Evolutionary conservation across 192 early-diverging fungal species (phyloP).

Genomic region (Coemansia sp.): DNA sequence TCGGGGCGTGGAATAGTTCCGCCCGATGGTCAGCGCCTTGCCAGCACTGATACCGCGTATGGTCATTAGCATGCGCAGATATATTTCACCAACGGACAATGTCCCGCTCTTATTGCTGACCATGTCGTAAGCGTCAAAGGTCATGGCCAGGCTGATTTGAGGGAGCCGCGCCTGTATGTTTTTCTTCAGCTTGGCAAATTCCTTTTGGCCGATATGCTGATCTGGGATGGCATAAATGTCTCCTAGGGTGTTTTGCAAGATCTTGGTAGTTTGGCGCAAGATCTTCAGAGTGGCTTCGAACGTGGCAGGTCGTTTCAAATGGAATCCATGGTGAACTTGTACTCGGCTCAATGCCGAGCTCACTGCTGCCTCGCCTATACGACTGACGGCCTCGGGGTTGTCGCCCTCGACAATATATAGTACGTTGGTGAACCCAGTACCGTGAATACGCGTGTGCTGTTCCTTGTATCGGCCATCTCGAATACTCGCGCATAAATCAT

Average conservation of each 20-base stretch:
- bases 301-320: constrained; percentile 72
- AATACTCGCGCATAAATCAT: constrained; percentile 89
- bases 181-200: constrained; percentile 59
- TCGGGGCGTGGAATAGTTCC: constrained; percentile 68
- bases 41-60: constrained; percentile 82
- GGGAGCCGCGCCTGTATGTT: constrained; percentile 39
- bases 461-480: constrained; percentile 92
- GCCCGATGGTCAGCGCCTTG: constrained; percentile 77
- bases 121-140: constrained; percentile 64
- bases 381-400: constrained; percentile 62
- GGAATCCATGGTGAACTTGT: constrained; percentile 82
- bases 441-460: constrained; percentile 84
- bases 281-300: constrained; percentile 87
- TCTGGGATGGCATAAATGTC: constrained; percentile 64
- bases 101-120: constrained; percentile 78
- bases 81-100: constrained; percentile 75
- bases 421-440: constrained; percentile 70
- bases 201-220: constrained; percentile 49
- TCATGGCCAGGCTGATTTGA: constrained; percentile 55
- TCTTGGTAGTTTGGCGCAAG: constrained; percentile 64
- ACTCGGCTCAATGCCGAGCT: constrained; percentile 73
- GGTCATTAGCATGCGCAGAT: constrained; percentile 83
- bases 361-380: constrained; percentile 66
- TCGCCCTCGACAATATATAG: constrained; percentile 91
- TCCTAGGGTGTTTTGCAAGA: constrained; percentile 58